Conservation (phyloP, 768 basidiomycete species). For the Collybia sp. region DNA sequence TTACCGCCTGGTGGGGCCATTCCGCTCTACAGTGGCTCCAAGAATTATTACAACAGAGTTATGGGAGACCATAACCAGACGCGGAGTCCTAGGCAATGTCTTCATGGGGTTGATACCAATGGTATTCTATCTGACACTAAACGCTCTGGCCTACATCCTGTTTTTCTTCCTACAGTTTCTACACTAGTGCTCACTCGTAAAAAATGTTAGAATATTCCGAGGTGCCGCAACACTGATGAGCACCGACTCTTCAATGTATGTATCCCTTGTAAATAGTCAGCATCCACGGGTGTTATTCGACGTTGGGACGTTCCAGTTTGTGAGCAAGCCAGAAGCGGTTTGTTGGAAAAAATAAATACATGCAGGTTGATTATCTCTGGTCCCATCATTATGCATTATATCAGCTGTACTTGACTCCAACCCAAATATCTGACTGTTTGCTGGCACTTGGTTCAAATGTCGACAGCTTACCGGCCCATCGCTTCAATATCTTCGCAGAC, state of each 20-base stretch:
- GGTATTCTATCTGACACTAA: conserved; percentile 31
- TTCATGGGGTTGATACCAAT: conserved; percentile 55
- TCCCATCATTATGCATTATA: too few species aligned
- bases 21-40: conserved; percentile 32
- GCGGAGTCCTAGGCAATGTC: conserved; percentile 51
- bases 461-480: conserved; percentile 26
- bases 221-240: too few species aligned
- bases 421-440: neutral
- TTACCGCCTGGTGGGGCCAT: conserved; percentile 55
- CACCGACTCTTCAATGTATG: too few species aligned
- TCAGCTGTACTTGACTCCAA: neutral
- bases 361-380: too few species aligned
- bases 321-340: too few species aligned
- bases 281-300: too few species aligned
- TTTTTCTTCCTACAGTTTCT: too few species aligned
- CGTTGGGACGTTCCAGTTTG: too few species aligned
- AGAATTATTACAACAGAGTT: conserved; percentile 48
- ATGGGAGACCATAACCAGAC: conserved; percentile 53
- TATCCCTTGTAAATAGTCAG: too few species aligned
- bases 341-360: too few species aligned
- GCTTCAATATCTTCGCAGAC: conserved; percentile 24
- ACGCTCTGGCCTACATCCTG: conserved; percentile 5
- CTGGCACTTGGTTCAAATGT: conserved; percentile 14
- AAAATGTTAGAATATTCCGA: too few species aligned
- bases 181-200: too few species aligned